Percentiles rank a stretch among this genome's conserved stretches.
Evolutionary conservation across 495 filamentous ascomycete genomes (phyloP).

Genomic region (Lasiosphaeria hispida): DNA sequence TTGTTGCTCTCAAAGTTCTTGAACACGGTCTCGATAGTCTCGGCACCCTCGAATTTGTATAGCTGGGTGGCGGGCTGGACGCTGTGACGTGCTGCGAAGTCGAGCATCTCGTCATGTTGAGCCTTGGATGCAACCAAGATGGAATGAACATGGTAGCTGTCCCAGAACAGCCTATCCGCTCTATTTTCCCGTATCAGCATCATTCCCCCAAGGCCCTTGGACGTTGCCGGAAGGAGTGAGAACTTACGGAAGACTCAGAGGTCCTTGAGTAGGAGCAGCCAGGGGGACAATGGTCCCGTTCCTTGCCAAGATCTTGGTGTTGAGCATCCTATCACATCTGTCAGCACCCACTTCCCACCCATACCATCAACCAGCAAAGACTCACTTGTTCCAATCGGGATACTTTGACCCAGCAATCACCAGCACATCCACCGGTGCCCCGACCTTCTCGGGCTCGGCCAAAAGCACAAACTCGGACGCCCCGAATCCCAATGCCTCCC

Average conservation of each 20-base stretch:
- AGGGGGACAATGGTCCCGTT: slow-evolving; percentile 16
- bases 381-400: slow-evolving; percentile 33
- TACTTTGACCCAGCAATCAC: slow-evolving; percentile 34
- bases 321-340: slow-evolving; percentile 6
- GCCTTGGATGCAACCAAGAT: slow-evolving; percentile 36
- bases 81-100: slow-evolving; percentile 38
- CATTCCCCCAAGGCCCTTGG: neutral
- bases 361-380: neutral
- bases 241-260: slow-evolving; percentile 16
- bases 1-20: slow-evolving; percentile 74
- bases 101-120: slow-evolving; percentile 43
- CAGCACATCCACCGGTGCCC: slow-evolving; percentile 33
- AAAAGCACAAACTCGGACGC: slow-evolving; percentile 56
- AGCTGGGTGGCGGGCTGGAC: slow-evolving; percentile 37
- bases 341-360: neutral
- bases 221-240: neutral
- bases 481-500: slow-evolving; percentile 53
- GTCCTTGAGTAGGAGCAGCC: slow-evolving; percentile 15
- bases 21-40: slow-evolving; percentile 57
- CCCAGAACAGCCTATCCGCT: slow-evolving; percentile 28
- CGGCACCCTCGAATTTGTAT: slow-evolving; percentile 13
- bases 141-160: slow-evolving; percentile 33
- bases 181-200: neutral
- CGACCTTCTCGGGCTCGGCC: slow-evolving; percentile 33
- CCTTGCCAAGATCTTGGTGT: slow-evolving; percentile 14